Conservation (phyloP, 2,329 filamentous ascomycete genomes). For the Massarina eburnea region DNA sequence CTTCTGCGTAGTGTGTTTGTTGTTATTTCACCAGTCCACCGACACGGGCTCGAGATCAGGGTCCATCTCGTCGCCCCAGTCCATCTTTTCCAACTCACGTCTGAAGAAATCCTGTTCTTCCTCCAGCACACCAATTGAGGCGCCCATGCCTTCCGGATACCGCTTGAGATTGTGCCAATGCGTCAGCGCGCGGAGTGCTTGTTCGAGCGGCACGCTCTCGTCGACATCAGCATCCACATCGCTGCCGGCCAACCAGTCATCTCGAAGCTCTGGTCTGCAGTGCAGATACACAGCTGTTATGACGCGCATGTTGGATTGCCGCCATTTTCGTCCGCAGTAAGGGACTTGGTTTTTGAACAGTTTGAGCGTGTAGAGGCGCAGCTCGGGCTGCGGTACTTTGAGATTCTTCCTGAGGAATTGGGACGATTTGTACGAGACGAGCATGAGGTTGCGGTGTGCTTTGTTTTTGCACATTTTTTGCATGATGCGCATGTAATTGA, state of each 20-base stretch:
- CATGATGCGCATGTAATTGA: constrained; percentile 94
- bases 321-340: constrained; percentile 97
- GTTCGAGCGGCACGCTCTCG: constrained; percentile 86
- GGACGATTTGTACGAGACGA: constrained; percentile 94
- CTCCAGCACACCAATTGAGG: constrained; percentile 42
- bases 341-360: constrained; percentile 98
- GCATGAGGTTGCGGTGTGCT: constrained; percentile 87
- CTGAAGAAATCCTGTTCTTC: constrained; percentile 53
- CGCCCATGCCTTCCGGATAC: constrained; percentile 77
- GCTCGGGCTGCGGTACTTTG: constrained; percentile 82
- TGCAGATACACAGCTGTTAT: constrained; percentile 96
- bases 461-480: constrained; percentile 97
- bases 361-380: constrained; percentile 93
- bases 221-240: constrained; percentile 95
- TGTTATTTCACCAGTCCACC: constrained; percentile 19
- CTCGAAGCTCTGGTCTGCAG: constrained; percentile 85
- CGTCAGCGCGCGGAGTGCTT: constrained; percentile 83
- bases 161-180: constrained; percentile 90
- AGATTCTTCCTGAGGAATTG: constrained; percentile 90
- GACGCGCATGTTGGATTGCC: constrained; percentile 96
- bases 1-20: too few species aligned
- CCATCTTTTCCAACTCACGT: constrained; percentile 54
- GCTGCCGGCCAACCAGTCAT: constrained; percentile 90
- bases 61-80: constrained; percentile 40
- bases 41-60: constrained; percentile 22